Evolutionary conservation across 192 early-diverging fungal genomes (phyloP), one percentile per base, ranked within the genome.

Genomic region (Rhizophlyctis rosea): DNA sequence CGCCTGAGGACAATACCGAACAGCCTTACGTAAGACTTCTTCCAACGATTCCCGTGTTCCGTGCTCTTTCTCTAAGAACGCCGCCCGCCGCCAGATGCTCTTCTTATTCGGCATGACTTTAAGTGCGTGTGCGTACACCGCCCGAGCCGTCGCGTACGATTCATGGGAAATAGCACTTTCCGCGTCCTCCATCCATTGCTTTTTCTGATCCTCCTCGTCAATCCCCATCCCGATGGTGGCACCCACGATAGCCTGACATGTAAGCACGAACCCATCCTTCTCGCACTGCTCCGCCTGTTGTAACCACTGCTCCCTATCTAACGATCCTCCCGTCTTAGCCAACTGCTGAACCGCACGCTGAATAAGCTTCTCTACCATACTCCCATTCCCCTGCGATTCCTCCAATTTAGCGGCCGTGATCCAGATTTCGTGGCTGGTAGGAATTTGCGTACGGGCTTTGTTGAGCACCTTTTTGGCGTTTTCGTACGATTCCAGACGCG

Each of bases 371-470:
- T 85, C 79, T 3, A 93, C 85, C 65, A 75, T 82, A 25, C 80
- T 77, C 4, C 65, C 63, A 54, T 90, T 86, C 4, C 79, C 86
- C 47, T 93, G 80, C 50, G 91, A 82, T 71, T 97, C 94, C 67
- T 94, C 90, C 9, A 99, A 81, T 59, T 88, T 82, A 18, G 95
- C 94, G 25, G 91, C 97, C 1, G 91, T 86, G 27, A 99, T 88
- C 93, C 94, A 99, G 47, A 99, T 82, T 51, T 98, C 97, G 75
- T 94, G 91, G 54, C 85, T 87, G 0, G 92, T 92, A 18, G 94
- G 93, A 34, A 93, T 87, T 3, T 82, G 80, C 28, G 76, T 69
- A 11, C 92, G 89, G 0, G 95, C 97, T 31, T 90, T 86, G 70
- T 98, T 99, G 32, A 99, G 75, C 18, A 99, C 93, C 33, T 81